Base-by-base conservation (phyloP, 257 asterid species). In the Nicotiana tabacum region DNA sequence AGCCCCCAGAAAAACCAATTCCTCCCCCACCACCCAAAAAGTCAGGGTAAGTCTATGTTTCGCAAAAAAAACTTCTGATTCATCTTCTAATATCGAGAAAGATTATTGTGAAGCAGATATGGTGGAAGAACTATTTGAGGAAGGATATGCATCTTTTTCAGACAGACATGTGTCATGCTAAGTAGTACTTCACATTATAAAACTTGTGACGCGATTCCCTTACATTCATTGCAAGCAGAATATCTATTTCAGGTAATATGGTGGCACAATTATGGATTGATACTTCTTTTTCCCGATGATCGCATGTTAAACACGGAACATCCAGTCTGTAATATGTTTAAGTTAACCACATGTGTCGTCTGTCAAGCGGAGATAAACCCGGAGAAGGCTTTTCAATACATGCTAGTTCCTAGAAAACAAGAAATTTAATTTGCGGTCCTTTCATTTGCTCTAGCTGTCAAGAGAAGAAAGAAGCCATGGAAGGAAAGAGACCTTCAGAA, bases 391-490 rank as follows among this genome's bases (percentile, higher is more conserved):
- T 95, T 80, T 96, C 99, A 3, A 88, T 96, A 85, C 98, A 94
- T 53, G 84, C 92, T 0, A 91, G 90, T 81, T 83, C 91, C 55
- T 58, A 77, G 1, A 90, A 91, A 78, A 32, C 93, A 10, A 90
- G 89, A 87, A 96, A 91, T 70, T 87, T 87, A 96, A 91, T 70
- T 87, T 87, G 85, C 89, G 98, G 98, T 6, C 99, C 99, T 76
- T 94, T 94, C 87, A 97, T 96, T 61, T 96, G 99, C 89, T 21
- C 84, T 37, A 91, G 96, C 92, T 96, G 99, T 90, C 98, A 96
- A 85, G 92, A 86, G 51, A 96, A 96, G 92, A 96, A 92, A 87
- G 97, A 96, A 78, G 98, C 99, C 86, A 96, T 96, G 99, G 99
- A 96, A 90, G 99, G 98, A 80, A 92, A 82, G 90, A 85, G 90